These are phyloP conservation scores for Boletus reticulatus DNA, from an alignment of 768 basidiomycete species.

Conservation along the genomic window DNA sequence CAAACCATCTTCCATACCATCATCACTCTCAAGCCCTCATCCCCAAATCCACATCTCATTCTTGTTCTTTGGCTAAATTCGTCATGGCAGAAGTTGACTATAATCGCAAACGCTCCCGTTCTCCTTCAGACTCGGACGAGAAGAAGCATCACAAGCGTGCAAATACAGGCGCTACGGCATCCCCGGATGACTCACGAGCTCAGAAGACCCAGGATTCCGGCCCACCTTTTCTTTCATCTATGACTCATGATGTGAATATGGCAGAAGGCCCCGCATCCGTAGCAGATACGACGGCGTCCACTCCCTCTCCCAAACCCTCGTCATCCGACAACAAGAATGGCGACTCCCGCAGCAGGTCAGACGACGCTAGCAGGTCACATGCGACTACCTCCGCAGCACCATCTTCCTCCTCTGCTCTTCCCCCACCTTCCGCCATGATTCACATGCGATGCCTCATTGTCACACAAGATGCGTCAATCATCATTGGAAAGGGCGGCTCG, in stretches of 20 bases:
- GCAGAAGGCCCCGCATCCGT: constrained; percentile 40
- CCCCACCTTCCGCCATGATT: constrained; percentile 78
- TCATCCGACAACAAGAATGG: constrained; percentile 44
- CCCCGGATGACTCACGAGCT: constrained; percentile 60
- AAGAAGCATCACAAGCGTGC: constrained; percentile 80
- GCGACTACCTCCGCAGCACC: constrained; percentile 48
- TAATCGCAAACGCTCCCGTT: constrained; percentile 84
- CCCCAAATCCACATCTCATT: constrained; percentile 37
- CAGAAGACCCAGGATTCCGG: constrained; percentile 46
- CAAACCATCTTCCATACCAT: constrained; percentile 35
- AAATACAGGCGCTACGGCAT: constrained; percentile 69
- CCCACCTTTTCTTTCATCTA: constrained; percentile 37
- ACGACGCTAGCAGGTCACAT: constrained; percentile 39
- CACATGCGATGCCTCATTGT: constrained; percentile 99
- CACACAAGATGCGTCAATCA: constrained; percentile 98
- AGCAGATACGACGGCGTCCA: constrained; percentile 50
- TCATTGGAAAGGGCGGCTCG: constrained; percentile 93
- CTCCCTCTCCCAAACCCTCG: constrained; percentile 53
- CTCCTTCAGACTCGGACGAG: constrained; percentile 77
- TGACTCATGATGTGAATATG: constrained; percentile 64
- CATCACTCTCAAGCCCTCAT: constrained; percentile 47
- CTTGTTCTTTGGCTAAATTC: constrained; percentile 50
- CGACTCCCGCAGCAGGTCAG: constrained; percentile 33
- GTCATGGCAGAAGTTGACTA: constrained; percentile 86
- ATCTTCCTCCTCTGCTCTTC: constrained; percentile 45